Evolutionary conservation across 2,329 filamentous ascomycete genomes (phyloP).

Genomic region (Colletotrichum sp.): DNA sequence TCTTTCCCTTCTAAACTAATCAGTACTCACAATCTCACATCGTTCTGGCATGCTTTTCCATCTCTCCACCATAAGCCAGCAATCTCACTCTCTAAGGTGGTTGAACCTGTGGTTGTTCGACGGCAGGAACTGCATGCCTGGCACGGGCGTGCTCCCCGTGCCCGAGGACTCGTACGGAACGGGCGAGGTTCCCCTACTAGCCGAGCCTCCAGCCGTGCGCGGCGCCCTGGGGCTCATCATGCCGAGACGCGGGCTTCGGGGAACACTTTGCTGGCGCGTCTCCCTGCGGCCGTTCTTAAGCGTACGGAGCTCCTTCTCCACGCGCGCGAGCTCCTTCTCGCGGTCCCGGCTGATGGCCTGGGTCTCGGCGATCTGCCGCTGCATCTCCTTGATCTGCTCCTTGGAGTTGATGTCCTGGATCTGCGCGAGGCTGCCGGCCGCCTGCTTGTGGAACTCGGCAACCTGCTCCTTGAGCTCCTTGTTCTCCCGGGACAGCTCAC

Average conservation of each 20-base stretch:
- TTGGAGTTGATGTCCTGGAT: slow-evolving; percentile 52
- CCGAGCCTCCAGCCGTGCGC: slow-evolving; percentile 35
- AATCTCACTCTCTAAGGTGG: slow-evolving; percentile 44
- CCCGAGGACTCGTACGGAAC: slow-evolving; percentile 36
- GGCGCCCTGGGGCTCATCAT: slow-evolving; percentile 55
- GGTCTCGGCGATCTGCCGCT: slow-evolving; percentile 45
- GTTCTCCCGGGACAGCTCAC: slow-evolving; percentile 51
- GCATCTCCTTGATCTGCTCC: slow-evolving; percentile 36
- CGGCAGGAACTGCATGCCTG: slow-evolving; percentile 44
- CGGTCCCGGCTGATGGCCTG: slow-evolving; percentile 50
- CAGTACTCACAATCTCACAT: neutral
- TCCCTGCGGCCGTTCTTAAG: slow-evolving; percentile 57
- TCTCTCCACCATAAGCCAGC: neutral
- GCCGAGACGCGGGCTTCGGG: slow-evolving; percentile 59
- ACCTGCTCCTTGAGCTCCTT: slow-evolving; percentile 46
- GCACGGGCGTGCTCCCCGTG: slow-evolving; percentile 33
- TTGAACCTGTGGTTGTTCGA: slow-evolving; percentile 48
- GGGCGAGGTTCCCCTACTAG: slow-evolving; percentile 57
- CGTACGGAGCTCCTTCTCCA: slow-evolving; percentile 52
- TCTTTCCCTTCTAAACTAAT: neutral
- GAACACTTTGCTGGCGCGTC: slow-evolving; percentile 61
- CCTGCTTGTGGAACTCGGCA: slow-evolving; percentile 43
- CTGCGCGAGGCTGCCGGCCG: slow-evolving; percentile 47
- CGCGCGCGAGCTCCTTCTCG: slow-evolving; percentile 54
- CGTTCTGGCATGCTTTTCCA: neutral